Evolutionary conservation across 2,329 filamentous ascomycete genomes (phyloP).

Genomic region (Colletotrichum limetticola): DNA sequence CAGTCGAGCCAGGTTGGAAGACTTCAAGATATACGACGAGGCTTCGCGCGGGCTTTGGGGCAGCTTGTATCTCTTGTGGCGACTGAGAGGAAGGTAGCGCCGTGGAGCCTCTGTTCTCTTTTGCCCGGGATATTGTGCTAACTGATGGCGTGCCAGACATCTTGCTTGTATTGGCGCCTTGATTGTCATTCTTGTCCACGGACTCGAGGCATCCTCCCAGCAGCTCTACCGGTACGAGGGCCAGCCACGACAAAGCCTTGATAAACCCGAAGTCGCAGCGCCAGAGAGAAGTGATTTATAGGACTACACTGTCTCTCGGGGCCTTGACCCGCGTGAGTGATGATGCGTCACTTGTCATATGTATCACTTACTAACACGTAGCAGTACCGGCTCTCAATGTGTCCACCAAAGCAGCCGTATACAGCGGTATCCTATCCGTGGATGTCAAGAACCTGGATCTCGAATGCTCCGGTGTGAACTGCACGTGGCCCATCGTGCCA

Average conservation of each 20-base stretch:
- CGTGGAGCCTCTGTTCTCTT: too few relatives aligned
- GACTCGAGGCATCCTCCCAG: constrained; percentile 52
- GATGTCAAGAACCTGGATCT: constrained; percentile 41
- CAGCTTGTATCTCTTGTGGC: constrained; percentile 47
- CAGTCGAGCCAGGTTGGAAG: constrained; percentile 46
- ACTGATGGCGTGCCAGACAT: constrained; percentile 41
- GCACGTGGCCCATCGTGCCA: constrained; percentile 49
- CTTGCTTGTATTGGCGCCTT: constrained; percentile 50
- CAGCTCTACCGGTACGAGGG: constrained; percentile 49
- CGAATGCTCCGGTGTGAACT: constrained; percentile 46
- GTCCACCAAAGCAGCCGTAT: constrained; percentile 51
- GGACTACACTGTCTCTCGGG: constrained; percentile 44
- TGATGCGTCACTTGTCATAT: not conserved
- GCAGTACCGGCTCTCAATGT: constrained; percentile 40
- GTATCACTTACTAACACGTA: not conserved
- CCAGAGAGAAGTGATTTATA: constrained; percentile 48
- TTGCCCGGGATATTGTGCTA: not conserved
- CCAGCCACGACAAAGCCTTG: constrained; percentile 37
- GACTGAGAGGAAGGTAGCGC: constrained; percentile 46
- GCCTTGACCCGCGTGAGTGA: constrained; percentile 26
- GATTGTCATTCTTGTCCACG: constrained; percentile 48
- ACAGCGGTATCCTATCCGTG: constrained; percentile 48
- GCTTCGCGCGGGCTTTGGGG: constrained; percentile 49
- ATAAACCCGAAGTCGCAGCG: constrained; percentile 38
- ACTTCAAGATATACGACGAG: constrained; percentile 52